A percentile compares a stretch with the other conserved stretches of the same genome.
Evolutionary conservation across 148 eudicot species (phyloP).

Genomic region (Vaccinium corymbosum): DNA sequence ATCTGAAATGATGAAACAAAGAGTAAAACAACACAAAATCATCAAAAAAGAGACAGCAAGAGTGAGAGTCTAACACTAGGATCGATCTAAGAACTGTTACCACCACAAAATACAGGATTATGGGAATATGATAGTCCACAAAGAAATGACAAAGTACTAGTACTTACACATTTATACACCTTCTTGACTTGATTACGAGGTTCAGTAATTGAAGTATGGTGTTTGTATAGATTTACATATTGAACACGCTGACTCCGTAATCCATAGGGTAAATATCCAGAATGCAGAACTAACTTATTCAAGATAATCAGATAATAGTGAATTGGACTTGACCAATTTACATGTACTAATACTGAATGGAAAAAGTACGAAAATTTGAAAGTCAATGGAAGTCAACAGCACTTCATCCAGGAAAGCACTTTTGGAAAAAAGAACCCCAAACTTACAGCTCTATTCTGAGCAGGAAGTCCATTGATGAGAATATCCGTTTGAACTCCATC

Average conservation of each 20-base stretch:
- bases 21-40: background rate
- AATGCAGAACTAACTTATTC: background rate
- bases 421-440: background rate
- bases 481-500: conserved; percentile 82
- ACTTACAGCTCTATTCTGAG: conserved; percentile 97
- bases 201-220: background rate
- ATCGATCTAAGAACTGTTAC: background rate
- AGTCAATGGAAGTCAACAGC: conserved; percentile 12
- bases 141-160: background rate
- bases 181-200: background rate
- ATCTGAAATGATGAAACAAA: background rate
- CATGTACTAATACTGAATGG: background rate
- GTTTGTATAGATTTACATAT: background rate
- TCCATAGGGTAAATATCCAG: background rate
- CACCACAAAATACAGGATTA: background rate
- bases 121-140: background rate
- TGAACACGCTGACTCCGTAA: background rate
- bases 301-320: background rate
- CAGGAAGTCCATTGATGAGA: conserved; percentile 54
- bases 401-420: conserved; percentile 8
- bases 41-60: background rate
- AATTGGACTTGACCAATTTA: background rate
- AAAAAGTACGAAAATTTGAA: background rate
- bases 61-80: background rate
- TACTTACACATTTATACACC: background rate